These are phyloP conservation scores for Hippophae gyantsensis DNA, from an alignment of 306 rosid species.

Conservation along the genomic window DNA sequence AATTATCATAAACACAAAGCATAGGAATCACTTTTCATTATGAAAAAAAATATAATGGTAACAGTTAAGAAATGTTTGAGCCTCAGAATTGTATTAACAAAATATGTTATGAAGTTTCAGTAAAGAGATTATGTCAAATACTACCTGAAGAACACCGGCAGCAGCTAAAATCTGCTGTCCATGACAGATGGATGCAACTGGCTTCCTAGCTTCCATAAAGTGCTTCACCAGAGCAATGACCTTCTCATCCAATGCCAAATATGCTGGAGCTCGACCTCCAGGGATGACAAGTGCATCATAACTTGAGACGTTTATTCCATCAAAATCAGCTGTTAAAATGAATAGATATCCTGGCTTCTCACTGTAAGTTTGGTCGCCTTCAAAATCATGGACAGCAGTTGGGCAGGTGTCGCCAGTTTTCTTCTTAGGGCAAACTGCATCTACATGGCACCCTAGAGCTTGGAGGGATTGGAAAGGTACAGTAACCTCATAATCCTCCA, in stretches of 20 bases:
- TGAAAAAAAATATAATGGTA: no score
- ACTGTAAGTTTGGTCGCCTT: constrained; percentile 85
- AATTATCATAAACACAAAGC: no score
- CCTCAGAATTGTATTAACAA: background rate
- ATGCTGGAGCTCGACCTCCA: constrained; percentile 49
- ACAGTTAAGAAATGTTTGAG: no score
- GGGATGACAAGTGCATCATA: constrained; percentile 56
- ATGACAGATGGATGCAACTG: constrained; percentile 52
- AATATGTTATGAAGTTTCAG: background rate
- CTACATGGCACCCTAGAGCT: constrained; percentile 83
- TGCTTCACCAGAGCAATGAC: constrained; percentile 34
- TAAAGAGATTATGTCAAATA: constrained; percentile 6
- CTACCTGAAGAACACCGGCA: constrained; percentile 75
- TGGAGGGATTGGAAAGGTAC: constrained; percentile 83
- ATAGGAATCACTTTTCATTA: no score
- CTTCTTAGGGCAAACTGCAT: constrained; percentile 73
- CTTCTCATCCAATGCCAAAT: constrained; percentile 31
- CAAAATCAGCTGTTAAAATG: constrained; percentile 49
- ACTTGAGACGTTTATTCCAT: constrained; percentile 42
- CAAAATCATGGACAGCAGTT: constrained; percentile 80
- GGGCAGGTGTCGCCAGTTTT: constrained; percentile 67
- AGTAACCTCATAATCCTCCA: constrained; percentile 78
- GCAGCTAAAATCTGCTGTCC: constrained; percentile 83
- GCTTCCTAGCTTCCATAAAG: constrained; percentile 36
- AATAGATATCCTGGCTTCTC: constrained; percentile 72